Percentiles rank a stretch among this genome's conserved stretches.
phyloP scores from a whole-genome alignment of 441 rosid species.

The Populus hybrid region DNA sequence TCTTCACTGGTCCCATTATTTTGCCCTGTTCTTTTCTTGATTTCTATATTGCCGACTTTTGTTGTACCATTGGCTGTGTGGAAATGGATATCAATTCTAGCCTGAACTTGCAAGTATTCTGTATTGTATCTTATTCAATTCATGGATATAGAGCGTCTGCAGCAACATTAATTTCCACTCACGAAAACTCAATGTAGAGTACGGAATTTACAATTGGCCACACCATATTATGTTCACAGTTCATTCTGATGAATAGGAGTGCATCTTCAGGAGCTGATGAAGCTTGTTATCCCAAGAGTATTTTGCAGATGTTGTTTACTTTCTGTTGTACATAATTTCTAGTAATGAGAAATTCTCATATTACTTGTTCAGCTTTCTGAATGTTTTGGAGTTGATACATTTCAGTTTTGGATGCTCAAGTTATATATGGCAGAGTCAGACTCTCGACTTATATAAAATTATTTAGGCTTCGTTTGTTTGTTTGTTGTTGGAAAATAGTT shows the following conservation, averaged over 20 bases:
- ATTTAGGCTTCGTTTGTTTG: too few relatives aligned
- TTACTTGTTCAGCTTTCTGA: neutral
- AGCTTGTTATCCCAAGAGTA: neutral
- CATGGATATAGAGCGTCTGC: neutral
- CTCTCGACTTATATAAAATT: too few relatives aligned
- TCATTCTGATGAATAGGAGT: too few relatives aligned
- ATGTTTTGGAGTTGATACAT: neutral
- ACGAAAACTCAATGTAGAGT: neutral
- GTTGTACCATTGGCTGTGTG: conserved; percentile 3
- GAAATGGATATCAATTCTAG: neutral
- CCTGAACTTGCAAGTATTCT: neutral
- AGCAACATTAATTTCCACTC: neutral
- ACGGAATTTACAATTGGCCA: neutral
- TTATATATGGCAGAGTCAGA: too few relatives aligned
- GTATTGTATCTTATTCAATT: conserved; percentile 8
- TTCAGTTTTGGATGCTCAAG: neutral
- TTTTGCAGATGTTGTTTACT: neutral
- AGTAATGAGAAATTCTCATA: neutral
- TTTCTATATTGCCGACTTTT: conserved; percentile 2
- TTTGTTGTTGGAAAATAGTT: too few relatives aligned
- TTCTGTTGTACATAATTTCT: neutral
- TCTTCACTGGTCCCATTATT: conserved; percentile 5
- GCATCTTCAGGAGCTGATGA: neutral
- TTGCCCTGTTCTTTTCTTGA: neutral
- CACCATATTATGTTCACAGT: neutral